Conservation (phyloP, 208 protist species). For the Balamuthia mandrillaris region DNA sequence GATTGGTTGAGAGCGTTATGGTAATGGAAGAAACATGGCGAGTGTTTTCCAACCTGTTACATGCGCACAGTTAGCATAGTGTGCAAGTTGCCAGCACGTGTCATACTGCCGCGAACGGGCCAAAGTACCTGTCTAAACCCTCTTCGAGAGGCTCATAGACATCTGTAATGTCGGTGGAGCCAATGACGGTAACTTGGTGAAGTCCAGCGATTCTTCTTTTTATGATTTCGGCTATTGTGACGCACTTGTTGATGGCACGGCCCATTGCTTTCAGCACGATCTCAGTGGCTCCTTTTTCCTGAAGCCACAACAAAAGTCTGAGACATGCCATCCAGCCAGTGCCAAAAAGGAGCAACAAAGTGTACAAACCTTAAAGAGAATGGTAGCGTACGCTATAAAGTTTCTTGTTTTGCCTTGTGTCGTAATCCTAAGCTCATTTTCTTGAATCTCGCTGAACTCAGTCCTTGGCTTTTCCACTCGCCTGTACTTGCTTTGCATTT, state of each 20-base stretch:
- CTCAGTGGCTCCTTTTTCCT: background rate
- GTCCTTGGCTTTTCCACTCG: background rate
- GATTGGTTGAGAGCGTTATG: constrained; percentile 13
- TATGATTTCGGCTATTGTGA: constrained; percentile 33
- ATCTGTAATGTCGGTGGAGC: constrained; percentile 20
- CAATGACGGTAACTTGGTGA: constrained; percentile 22
- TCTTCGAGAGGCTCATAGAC: constrained; percentile 39
- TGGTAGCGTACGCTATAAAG: constrained; percentile 26
- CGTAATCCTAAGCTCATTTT: constrained; percentile 31
- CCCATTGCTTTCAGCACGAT: constrained; percentile 36
- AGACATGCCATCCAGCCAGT: background rate
- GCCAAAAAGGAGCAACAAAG: background rate
- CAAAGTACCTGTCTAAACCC: constrained; percentile 4
- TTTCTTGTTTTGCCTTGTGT: constrained; percentile 27
- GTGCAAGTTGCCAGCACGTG: background rate
- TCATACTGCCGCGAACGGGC: no score
- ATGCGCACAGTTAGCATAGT: background rate
- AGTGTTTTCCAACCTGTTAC: constrained; percentile 18
- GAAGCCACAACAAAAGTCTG: background rate
- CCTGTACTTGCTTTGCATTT: constrained; percentile 6
- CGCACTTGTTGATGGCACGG: constrained; percentile 35
- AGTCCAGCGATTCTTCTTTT: constrained; percentile 31
- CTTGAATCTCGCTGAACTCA: background rate
- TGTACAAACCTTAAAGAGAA: background rate
- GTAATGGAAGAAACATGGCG: constrained; percentile 41